Evolutionary conservation across 2,329 filamentous ascomycete genomes (phyloP), one percentile per base, ranked within the genome.

Genomic region (Gyromitra esculenta): DNA sequence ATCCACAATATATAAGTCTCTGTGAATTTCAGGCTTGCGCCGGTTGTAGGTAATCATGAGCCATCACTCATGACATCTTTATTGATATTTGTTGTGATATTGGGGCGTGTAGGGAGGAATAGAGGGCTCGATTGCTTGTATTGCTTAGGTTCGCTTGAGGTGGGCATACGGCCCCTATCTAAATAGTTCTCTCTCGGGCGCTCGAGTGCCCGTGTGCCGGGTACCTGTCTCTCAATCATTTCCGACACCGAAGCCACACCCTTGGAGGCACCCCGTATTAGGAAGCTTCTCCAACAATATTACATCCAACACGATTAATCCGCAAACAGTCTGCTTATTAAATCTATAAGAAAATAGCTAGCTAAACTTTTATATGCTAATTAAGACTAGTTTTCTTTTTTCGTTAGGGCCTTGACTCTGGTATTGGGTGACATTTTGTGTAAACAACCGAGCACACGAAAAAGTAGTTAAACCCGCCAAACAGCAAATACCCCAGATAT

Each of bases 381-480:
- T 6, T 48, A 35, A 21, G 5, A 45, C 11, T 9, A 25, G 31
- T 48, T 37, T 56, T 11, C 21, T 45, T 52, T 48, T 18, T 43
- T 35, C 5, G 39, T 35, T 31, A 21, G 1, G 50, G 11, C 3
- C 6, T 21, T 57, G 6, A 6, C 25, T 35, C 25, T 62, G 57
- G 21, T 15, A 41, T 39, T 35, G 15, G 35, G 18, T 31, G 31
- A 54, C 54, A 54, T 43, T 31, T 73, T 1, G 35, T n/a, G 25
- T 73, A 73, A 15, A 67, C 35, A 5, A 68, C 54, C 3, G 11
- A 62, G 37, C 63, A 73, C 15, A 73, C 71, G 6, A 73, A 68
- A 62, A 67, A 15, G n/a, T 73, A 73, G 21, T 48, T 73, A 3
- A 67, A 54, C 5, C 45, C 63, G 56, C 63, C 21, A 54, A 73